These are phyloP conservation scores for Orbilia blumenaviensis DNA, from an alignment of 2,329 filamentous ascomycete genomes.

Conservation along the genomic window DNA sequence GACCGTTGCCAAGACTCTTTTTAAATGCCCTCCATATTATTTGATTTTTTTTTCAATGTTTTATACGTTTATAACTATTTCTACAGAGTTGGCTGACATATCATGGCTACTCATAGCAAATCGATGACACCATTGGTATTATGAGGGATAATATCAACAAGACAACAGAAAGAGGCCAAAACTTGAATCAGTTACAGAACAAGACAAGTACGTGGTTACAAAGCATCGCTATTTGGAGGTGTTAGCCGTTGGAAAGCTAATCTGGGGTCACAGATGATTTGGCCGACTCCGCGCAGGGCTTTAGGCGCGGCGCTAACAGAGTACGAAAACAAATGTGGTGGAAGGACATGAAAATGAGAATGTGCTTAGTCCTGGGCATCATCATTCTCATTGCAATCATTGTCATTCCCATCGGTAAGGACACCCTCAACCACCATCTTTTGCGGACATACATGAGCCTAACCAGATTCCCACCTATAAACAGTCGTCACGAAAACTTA, in stretches of 20 bases:
- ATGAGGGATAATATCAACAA: slow-evolving; percentile 99
- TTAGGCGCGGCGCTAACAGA: slow-evolving; percentile 93
- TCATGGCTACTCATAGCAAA: slow-evolving; percentile 92
- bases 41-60: neutral
- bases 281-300: slow-evolving; percentile 89
- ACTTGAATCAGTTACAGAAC: slow-evolving; percentile 85
- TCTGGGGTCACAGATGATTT: slow-evolving; percentile 72
- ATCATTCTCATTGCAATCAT: slow-evolving; percentile 92
- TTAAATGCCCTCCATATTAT: no score
- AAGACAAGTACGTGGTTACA: slow-evolving; percentile 69
- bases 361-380: slow-evolving; percentile 91
- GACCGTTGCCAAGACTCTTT: no score
- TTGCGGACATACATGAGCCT: neutral
- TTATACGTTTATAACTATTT: no score
- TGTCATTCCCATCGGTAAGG: slow-evolving; percentile 87
- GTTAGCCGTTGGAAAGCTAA: slow-evolving; percentile 13
- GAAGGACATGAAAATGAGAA: slow-evolving; percentile 99
- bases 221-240: neutral
- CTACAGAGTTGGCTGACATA: no score
- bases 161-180: slow-evolving; percentile 89
- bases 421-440: no score
- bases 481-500: slow-evolving; percentile 44
- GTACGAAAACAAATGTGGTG: slow-evolving; percentile 99
- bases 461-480: neutral
- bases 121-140: slow-evolving; percentile 91